phyloP scores from a whole-genome alignment of 225 moss, liverwort and hornwort genomes.

The Anthoceros angustus region DNA sequence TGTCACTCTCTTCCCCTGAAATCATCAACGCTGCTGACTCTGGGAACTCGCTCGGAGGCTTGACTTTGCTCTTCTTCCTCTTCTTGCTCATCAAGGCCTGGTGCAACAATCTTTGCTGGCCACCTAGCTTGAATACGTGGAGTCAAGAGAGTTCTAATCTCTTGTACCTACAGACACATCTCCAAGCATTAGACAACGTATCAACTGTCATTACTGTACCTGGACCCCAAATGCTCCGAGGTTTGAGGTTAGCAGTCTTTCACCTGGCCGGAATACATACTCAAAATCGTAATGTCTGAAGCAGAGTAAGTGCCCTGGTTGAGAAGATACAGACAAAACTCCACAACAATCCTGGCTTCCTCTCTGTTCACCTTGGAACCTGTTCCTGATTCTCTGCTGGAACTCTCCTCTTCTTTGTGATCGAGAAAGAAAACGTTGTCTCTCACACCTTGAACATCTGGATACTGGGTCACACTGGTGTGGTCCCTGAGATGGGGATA shows the following conservation, averaged over 20 bases:
- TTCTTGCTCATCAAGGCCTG: background rate
- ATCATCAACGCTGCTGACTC: conserved; percentile 33
- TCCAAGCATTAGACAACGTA: background rate
- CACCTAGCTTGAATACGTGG: background rate
- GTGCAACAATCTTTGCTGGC: background rate
- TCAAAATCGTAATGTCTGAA: conserved; percentile 20
- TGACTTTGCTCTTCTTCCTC: background rate
- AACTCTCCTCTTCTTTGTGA: conserved; percentile 21
- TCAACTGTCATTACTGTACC: background rate
- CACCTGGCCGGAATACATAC: conserved; percentile 30
- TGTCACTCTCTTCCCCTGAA: conserved; percentile 37
- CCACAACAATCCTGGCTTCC: conserved; percentile 32
- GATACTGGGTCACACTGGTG: conserved; percentile 11
- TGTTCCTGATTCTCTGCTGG: background rate
- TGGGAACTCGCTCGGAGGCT: conserved; percentile 11
- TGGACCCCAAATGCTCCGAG: background rate
- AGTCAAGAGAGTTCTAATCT: background rate
- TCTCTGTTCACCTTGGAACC: conserved; percentile 16
- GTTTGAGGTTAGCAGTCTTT: conserved; percentile 10
- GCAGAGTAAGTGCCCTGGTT: conserved; percentile 21
- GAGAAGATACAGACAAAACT: conserved; percentile 27
- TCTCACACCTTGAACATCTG: conserved; percentile 18
- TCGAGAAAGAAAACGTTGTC: conserved; percentile 25
- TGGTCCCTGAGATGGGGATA: conserved; percentile 23
- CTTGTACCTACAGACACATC: background rate